Evolutionary conservation across 2,329 filamentous ascomycete genomes (phyloP), one percentile per base, ranked within the genome.

Genomic region (Dryadomyces quercus-mongolicae): DNA sequence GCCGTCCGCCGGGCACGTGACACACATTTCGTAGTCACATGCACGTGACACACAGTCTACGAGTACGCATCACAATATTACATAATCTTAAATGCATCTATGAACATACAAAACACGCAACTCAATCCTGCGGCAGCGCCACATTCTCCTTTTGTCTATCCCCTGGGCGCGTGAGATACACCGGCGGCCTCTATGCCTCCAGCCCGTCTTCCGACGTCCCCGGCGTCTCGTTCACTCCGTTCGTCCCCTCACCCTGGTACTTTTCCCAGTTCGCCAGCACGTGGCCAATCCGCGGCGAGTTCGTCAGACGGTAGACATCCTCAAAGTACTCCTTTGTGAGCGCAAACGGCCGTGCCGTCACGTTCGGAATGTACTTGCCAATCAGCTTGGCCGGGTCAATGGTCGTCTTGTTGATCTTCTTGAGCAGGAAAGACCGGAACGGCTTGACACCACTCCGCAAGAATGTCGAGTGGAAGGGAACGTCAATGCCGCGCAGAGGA

Each of bases 341-440:
- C 69, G 90, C 89, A 68, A 98, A 98, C 16, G 93, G 93, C 72
- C 85, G 85, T 56, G 93, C 93, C 54, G 93, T 98, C 61, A 98
- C 94, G 71, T 98, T 98, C 62, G 93, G 93, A 61, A 98, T 97
- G 74, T 98, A 98, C 74, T 98, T 98, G 65, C 93, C 93, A 62
- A 98, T 80, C 65, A 98, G 74, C 78, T 97, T 97, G 68, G 88
- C 86, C 5, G 93, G 93, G 69, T 98, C 93, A 69, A 98, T 97
- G 53, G 88, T 94, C 22, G 91, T 96, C 82, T 95, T 95, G 80
- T 97, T 90, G 75, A 98, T 97, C 82, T 98, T 98, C 87, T 97
- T 98, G 63, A 97, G 85, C 67, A 98, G 72, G 82, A 98, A 98
- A 47, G 85, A 92, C 61, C 93, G 82, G 89, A 98, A 98, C 49